Evolutionary conservation across 1,139 yeast genomes (phyloP).

Genomic region (Yamadazyma aaseri): DNA sequence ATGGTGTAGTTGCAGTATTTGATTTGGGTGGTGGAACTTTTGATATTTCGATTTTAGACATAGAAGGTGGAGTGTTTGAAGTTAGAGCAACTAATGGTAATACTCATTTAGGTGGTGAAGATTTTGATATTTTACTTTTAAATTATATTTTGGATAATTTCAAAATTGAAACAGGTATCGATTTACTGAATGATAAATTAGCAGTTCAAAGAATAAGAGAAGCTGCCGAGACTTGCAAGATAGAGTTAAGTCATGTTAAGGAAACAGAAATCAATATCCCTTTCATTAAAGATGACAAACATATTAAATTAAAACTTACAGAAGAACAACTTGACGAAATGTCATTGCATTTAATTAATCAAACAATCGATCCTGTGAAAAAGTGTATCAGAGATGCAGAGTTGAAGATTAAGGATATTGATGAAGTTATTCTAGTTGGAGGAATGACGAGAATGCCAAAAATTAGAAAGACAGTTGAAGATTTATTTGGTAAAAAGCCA

Average conservation of each 20-base stretch:
- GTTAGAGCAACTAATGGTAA: constrained; percentile 83
- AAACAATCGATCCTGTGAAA: constrained; percentile 64
- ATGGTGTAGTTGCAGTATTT: constrained; percentile 71
- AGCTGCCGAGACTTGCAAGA: constrained; percentile 70
- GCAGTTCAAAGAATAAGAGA: constrained; percentile 70
- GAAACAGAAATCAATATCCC: constrained; percentile 62
- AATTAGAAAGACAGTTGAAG: constrained; percentile 56
- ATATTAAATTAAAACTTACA: constrained; percentile 51
- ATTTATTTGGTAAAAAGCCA: constrained; percentile 57
- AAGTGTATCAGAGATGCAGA: constrained; percentile 72
- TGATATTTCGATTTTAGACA: constrained; percentile 75
- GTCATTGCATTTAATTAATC: constrained; percentile 58
- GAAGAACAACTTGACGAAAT: constrained; percentile 64
- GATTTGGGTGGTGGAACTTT: constrained; percentile 86
- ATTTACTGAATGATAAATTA: constrained; percentile 40
- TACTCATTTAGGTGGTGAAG: constrained; percentile 84
- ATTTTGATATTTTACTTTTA: constrained; percentile 65
- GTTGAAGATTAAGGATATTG: constrained; percentile 57
- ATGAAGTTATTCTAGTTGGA: constrained; percentile 73
- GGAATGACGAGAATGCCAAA: constrained; percentile 89
- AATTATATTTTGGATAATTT: constrained; percentile 52
- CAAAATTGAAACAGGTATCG: constrained; percentile 40
- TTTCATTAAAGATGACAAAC: constrained; percentile 52
- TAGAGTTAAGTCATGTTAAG: constrained; percentile 62
- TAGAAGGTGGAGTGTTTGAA: constrained; percentile 80